Percentiles rank a stretch among this genome's conserved stretches.
These are phyloP conservation scores for Solanum boliviense DNA, from an alignment of 257 asterid genomes.

Conservation along the genomic window DNA sequence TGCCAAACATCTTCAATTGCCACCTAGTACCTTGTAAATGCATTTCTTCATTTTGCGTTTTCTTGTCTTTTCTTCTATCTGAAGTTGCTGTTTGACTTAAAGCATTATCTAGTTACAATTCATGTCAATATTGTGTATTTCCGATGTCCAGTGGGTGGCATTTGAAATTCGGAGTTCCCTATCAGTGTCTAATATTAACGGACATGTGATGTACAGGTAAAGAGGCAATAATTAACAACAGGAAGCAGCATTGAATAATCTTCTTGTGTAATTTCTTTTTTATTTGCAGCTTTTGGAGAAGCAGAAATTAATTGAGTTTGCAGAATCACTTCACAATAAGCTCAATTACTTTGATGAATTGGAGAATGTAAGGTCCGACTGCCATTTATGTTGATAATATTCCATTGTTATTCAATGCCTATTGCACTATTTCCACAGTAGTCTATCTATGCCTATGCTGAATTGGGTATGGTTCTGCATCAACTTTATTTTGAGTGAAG, in stretches of 20 bases:
- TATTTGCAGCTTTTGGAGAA: conserved; percentile 86
- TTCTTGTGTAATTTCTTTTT: conserved; percentile 9
- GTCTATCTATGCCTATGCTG: background rate
- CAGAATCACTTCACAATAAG: conserved; percentile 92
- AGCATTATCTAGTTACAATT: background rate
- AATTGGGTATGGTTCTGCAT: background rate
- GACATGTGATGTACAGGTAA: background rate
- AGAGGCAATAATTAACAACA: background rate
- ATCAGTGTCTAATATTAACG: background rate
- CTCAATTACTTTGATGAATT: conserved; percentile 96
- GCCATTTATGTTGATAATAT: conserved; percentile 16
- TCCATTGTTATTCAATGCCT: background rate
- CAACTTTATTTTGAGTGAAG: background rate
- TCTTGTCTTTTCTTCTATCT: background rate
- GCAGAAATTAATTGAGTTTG: conserved; percentile 84
- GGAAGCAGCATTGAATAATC: background rate
- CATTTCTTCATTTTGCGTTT: background rate
- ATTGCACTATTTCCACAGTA: background rate
- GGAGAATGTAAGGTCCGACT: conserved; percentile 88
- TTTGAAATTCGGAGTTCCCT: background rate
- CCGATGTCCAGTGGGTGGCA: background rate
- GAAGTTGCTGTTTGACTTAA: background rate
- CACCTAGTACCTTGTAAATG: background rate
- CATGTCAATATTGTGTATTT: background rate
- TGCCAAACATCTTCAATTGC: background rate